These are phyloP conservation scores for Diaporthe vaccinii DNA, from an alignment of 2,329 filamentous ascomycete genomes.

Conservation along the genomic window DNA sequence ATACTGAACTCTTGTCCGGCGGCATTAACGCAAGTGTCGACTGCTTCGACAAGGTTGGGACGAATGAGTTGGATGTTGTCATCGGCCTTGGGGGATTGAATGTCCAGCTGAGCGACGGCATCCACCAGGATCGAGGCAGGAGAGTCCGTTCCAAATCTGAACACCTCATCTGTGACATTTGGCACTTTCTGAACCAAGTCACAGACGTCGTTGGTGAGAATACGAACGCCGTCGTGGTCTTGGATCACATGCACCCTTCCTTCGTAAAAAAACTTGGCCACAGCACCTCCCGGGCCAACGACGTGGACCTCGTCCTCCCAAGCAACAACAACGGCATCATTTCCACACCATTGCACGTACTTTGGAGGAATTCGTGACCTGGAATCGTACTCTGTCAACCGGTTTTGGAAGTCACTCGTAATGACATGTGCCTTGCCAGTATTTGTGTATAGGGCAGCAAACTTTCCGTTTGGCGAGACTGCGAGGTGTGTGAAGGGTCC, in stretches of 20 bases:
- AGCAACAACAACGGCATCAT: slow-evolving; percentile 91
- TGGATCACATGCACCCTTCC: slow-evolving; percentile 89
- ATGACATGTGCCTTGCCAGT: slow-evolving; percentile 92
- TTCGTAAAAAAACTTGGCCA: slow-evolving; percentile 88
- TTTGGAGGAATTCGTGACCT: slow-evolving; percentile 87
- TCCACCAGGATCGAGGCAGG: slow-evolving; percentile 94
- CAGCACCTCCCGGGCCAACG: slow-evolving; percentile 85
- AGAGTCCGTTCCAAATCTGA: slow-evolving; percentile 88
- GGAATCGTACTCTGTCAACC: slow-evolving; percentile 92
- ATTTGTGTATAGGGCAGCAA: slow-evolving; percentile 87
- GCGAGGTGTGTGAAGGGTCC: slow-evolving; percentile 92
- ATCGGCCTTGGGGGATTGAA: slow-evolving; percentile 95
- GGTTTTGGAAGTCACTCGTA: slow-evolving; percentile 93
- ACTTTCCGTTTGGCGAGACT: slow-evolving; percentile 91
- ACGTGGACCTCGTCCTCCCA: slow-evolving; percentile 99
- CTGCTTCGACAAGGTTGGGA: slow-evolving; percentile 88
- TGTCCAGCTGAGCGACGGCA: slow-evolving; percentile 90
- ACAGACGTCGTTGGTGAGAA: slow-evolving; percentile 94
- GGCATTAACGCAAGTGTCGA: slow-evolving; percentile 93
- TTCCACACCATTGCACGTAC: slow-evolving; percentile 95
- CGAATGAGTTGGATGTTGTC: slow-evolving; percentile 97
- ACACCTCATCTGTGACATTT: slow-evolving; percentile 87
- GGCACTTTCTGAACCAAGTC: slow-evolving; percentile 98
- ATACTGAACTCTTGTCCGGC: slow-evolving; percentile 92
- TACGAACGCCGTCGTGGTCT: slow-evolving; percentile 85